phyloP scores from a whole-genome alignment of 2,329 filamentous ascomycete genomes.

The Nemania sp. region DNA sequence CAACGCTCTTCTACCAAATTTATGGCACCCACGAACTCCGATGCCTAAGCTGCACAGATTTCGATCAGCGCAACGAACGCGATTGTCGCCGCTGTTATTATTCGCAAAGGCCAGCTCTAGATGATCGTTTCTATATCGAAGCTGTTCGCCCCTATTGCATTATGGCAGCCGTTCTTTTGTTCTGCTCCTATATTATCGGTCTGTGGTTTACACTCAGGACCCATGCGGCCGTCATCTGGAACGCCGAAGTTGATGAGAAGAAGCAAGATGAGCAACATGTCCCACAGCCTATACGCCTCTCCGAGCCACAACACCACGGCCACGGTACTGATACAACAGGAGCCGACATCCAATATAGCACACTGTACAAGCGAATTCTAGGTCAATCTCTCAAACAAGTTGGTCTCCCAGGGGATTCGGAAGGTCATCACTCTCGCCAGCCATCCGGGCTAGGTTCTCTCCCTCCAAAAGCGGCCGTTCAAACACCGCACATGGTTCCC shows the following conservation, averaged over 20 bases:
- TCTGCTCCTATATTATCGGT: constrained; percentile 91
- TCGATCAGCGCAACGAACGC: constrained; percentile 50
- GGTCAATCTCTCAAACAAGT: constrained; percentile 87
- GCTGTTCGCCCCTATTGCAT: constrained; percentile 94
- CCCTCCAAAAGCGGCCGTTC: constrained; percentile 48
- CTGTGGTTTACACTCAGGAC: constrained; percentile 94
- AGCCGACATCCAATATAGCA: constrained; percentile 79
- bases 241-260: constrained; percentile 79
- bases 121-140: constrained; percentile 86
- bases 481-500: constrained; percentile 74
- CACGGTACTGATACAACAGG: constrained; percentile 52
- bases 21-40: constrained; percentile 97
- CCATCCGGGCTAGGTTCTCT: constrained; percentile 29
- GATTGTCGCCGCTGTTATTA: constrained; percentile 96
- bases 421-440: constrained; percentile 40
- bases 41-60: constrained; percentile 68
- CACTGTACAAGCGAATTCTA: constrained; percentile 90
- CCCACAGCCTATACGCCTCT: constrained; percentile 33
- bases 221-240: constrained; percentile 97
- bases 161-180: constrained; percentile 80
- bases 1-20: constrained; percentile 97
- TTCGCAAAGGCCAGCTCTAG: constrained; percentile 78
- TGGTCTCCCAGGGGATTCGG: constrained; percentile 64
- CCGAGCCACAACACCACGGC: constrained; percentile 43
- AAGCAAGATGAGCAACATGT: constrained; percentile 58